phyloP scores from a whole-genome alignment of 352 stramenopile species.

The Globisporangium nagaii region DNA sequence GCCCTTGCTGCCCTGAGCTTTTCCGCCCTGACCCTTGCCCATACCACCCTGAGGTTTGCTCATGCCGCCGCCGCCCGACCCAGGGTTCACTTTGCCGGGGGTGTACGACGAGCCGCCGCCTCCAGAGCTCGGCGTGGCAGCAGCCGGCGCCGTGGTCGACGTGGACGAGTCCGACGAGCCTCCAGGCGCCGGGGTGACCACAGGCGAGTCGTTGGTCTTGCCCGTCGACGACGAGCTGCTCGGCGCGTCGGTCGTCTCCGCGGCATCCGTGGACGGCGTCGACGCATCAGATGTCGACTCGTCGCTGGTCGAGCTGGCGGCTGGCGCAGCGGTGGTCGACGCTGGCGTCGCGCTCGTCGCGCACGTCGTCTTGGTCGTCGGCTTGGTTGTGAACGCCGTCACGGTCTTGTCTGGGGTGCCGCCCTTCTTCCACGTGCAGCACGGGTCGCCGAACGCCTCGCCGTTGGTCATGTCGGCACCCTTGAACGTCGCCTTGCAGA shows the following conservation, averaged over 20 bases:
- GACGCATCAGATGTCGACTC: too few species aligned
- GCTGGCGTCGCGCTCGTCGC: not conserved
- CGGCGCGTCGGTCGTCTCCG: too few species aligned
- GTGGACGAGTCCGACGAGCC: too few species aligned
- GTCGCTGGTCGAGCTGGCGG: too few species aligned
- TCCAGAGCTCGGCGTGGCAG: too few species aligned
- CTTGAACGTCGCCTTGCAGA: conserved; percentile 31
- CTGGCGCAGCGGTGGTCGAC: not conserved
- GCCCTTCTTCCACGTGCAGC: conserved; percentile 35
- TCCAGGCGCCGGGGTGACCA: too few species aligned
- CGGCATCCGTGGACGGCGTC: too few species aligned
- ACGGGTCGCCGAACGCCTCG: conserved; percentile 36
- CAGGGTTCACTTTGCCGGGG: not conserved
- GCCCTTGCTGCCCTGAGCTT: not conserved
- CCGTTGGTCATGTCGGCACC: conserved; percentile 29
- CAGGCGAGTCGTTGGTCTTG: too few species aligned
- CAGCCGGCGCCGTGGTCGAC: too few species aligned
- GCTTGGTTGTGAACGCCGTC: conserved; percentile 11
- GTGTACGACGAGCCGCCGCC: too few species aligned
- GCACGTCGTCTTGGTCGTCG: not conserved
- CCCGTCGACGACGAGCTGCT: too few species aligned
- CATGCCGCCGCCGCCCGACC: not conserved
- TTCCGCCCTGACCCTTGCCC: not conserved
- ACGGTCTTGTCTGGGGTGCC: conserved; percentile 21
- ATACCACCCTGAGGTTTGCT: too few species aligned